Evolutionary conservation across 2,329 filamentous ascomycete genomes (phyloP).

Genomic region (Botrytis squamosa): DNA sequence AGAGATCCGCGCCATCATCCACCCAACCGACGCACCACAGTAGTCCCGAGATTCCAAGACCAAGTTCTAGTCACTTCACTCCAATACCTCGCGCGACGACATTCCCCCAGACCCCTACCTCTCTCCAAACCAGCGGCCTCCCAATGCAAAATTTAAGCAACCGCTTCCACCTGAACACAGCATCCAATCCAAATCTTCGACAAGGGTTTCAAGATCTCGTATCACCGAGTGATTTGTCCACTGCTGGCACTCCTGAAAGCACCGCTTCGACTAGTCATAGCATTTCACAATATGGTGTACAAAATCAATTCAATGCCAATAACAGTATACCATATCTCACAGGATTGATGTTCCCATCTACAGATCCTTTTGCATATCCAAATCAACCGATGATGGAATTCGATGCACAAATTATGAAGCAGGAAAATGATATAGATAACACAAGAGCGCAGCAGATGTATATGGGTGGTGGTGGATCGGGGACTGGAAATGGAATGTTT

Average conservation of each 20-base stretch:
- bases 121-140: constrained; percentile 29
- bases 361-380: constrained; percentile 74
- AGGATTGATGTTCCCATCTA: constrained; percentile 77
- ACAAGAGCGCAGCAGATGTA: constrained; percentile 29
- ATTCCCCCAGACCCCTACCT: constrained; percentile 35
- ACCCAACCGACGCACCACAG: constrained; percentile 39
- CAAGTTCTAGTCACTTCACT: constrained; percentile 17
- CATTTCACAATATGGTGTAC: constrained; percentile 27
- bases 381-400: constrained; percentile 70
- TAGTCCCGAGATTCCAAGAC: constrained; percentile 27
- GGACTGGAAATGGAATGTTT: constrained; percentile 30
- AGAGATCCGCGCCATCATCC: constrained; percentile 53
- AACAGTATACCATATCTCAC: constrained; percentile 62
- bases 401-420: constrained; percentile 41
- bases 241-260: constrained; percentile 34
- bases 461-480: constrained; percentile 32
- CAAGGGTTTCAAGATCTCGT: constrained; percentile 35
- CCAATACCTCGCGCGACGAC: constrained; percentile 31
- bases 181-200: constrained; percentile 34
- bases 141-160: constrained; percentile 25
- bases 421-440: constrained; percentile 24
- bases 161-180: constrained; percentile 30
- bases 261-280: constrained; percentile 26
- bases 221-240: constrained; percentile 33
- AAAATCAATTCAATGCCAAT: constrained; percentile 40